Base-by-base conservation (phyloP, 352 stramenopile species). In the Globisporangium solare region DNA sequence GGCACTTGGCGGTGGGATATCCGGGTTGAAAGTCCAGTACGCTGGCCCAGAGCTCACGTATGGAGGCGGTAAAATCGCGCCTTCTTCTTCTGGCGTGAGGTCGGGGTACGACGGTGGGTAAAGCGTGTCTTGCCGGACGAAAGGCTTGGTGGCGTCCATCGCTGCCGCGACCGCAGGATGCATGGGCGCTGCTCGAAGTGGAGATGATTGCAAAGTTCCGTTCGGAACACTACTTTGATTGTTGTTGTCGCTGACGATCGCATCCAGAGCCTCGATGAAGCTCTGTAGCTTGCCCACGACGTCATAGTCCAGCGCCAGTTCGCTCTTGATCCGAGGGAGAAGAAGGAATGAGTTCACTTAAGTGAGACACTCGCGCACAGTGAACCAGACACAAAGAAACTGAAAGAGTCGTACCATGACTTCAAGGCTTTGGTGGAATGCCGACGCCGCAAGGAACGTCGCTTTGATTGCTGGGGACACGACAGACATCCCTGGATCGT, bases 31-130 rank as follows among this genome's bases (percentile, higher is more conserved):
- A 31, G 55, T 37, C 58, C 58, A 64, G 18, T 64, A 64, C 5
- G 58, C 55, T 15, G 71, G 63, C 6, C 68, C 60, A 13, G 69
- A 68, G 37, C 58, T 58, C 14, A 63, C 60, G 43, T 83, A 78
- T 7, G 69, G 66, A 3, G 68, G 71, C 27, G 73, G 68, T 15
- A 76, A 80, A 11, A 52, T 24, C 8, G 58, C 45, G 8, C 31
- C 47, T 46, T 56, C 37, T 46, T 61, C 21, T 1, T 61, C 42
- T 70, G 48, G 14, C 48, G 63, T 60, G 24, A 55, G 3, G 37
- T 83, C 71, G 0, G 71, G 68, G 6, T 80, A 83, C 13, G 73
- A 63, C 17, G 73, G 73, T 46, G 70, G 71, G 42, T 69, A 79
- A 37, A 50, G 10, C 15, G 8, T 24, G 20, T 8, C 12, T 27